Evolutionary conservation across 352 stramenopile genomes (phyloP).

Genomic region (Phytophthora fragariaefolia): DNA sequence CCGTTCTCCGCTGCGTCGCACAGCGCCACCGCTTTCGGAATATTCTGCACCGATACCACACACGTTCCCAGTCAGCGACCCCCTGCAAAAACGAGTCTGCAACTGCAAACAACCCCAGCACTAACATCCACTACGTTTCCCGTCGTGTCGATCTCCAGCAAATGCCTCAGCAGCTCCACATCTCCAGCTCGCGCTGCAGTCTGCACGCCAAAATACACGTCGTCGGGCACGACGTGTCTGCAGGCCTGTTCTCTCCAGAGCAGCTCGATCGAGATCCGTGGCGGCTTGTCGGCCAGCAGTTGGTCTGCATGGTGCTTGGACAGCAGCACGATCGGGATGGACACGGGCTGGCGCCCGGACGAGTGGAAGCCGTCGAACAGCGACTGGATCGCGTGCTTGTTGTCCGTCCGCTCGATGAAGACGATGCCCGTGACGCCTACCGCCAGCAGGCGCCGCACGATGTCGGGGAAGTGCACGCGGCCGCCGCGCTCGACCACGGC

Average conservation of each 20-base stretch:
- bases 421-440: constrained; percentile 73
- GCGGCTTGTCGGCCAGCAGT: constrained; percentile 59
- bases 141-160: constrained; percentile 72
- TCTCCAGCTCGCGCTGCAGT: constrained; percentile 77
- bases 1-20: constrained; percentile 85
- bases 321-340: constrained; percentile 81
- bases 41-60: constrained; percentile 48
- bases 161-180: constrained; percentile 73
- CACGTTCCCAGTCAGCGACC: constrained; percentile 14
- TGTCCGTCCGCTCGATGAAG: constrained; percentile 75
- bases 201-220: constrained; percentile 77
- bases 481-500: constrained; percentile 81
- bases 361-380: constrained; percentile 91
- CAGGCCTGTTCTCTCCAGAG: constrained; percentile 76
- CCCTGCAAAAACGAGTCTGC: not conserved
- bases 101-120: not conserved
- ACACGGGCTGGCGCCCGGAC: constrained; percentile 73
- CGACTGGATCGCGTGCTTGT: constrained; percentile 64
- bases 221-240: constrained; percentile 68
- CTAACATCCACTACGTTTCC: constrained; percentile 67
- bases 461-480: constrained; percentile 85
- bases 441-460: constrained; percentile 73
- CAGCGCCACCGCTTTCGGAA: constrained; percentile 77
- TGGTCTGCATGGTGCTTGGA: constrained; percentile 83
- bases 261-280: constrained; percentile 70